Evolutionary conservation across 2,329 filamentous ascomycete genomes (phyloP), one percentile per base, ranked within the genome.

Genomic region (Trichoderma breve): DNA sequence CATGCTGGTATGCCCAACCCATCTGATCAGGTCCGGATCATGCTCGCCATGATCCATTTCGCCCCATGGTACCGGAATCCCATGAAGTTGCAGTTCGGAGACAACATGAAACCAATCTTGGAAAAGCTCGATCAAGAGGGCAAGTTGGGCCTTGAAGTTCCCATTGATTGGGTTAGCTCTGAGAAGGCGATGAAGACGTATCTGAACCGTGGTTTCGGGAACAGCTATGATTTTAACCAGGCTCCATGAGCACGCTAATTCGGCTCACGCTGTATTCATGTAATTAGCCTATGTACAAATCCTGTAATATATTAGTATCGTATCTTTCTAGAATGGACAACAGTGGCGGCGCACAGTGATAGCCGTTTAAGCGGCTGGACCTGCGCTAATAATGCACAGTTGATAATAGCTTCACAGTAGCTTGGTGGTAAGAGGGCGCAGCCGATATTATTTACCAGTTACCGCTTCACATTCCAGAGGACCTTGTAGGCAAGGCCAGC

Each of bases 1-100:
- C 89, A 91, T 77, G 88, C 87, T 0, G 89, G 89, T 0, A 89
- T 90, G 85, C 88, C 88, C 1, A 91, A 91, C 74, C 75, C 78
- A 55, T 86, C 84, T 1, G 78, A 83, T 5, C 79, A 84, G 7
- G 83, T 86, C 18, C 79, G 88, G 30, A 83, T 89, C 21, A 90
- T 90, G 88, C 78, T 90, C n/a, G 87, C 87, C 39, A 84, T 88
- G 81, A 87, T 89, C 55, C 87, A 88, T 76, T 89, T 89, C 75
- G 86, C 87, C 0, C 83, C 83, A 0, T 88, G 86, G 86, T 88
- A 89, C 64, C 78, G 84, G 2, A 90, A 90, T 74, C 78, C 79
- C 3, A 91, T 90, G 88, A 79, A 80, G 39, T 79, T 91, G 21
- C 83, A 89, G 72, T 80, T 91, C 61, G 82, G 83, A 0, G 82